Base-by-base conservation (phyloP, 73 alveolate genomes). In the Tetrahymena borealis region DNA sequence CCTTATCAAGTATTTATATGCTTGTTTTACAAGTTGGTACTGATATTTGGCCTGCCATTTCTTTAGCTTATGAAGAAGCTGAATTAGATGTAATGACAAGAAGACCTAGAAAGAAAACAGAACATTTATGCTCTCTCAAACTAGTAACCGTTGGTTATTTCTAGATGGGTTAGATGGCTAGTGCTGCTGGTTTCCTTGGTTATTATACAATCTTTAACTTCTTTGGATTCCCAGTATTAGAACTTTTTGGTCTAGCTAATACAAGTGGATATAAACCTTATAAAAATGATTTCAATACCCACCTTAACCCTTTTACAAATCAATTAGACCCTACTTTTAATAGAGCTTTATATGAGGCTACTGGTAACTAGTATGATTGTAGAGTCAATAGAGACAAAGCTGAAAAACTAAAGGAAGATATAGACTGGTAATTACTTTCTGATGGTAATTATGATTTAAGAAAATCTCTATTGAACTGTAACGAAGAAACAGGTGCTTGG, bases 31-130 rank as follows among this genome's bases (percentile, higher is more conserved):
- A 96, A 94, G 94, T 98, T 15, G 99, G 99, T 36, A 98, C 99
- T 78, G 99, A 97, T 97, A 95, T 98, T 11, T 91, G 94, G 94
- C 99, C 99, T n/a, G 98, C 98, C 90, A 94, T 98, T 60, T 96
- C 98, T 39, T 95, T 97, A 90, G 99, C 99, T 43, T 97, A 98
- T 97, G 99, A 98, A 91, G 94, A 95, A 31, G 98, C 99, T 32
- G 99, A 98, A 91, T 91, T 96, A 38, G 99, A 98, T 90, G 98
- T 98, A 78, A 96, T 98, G 97, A 96, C 97, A 35, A 94, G 98
- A 93, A 96, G 94, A 43, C 99, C 99, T 16, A 94, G 99, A 78
- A 97, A 97, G 79, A 96, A 97, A 96, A 93, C 95, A 38, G 99
- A 98, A 78, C 98, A 97, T 91, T 94, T 98, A 35, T 98, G 98